Percentiles rank a stretch among this genome's conserved stretches.
Conservation (phyloP, 2,329 filamentous ascomycete species). For the Cladosporium phlei region DNA sequence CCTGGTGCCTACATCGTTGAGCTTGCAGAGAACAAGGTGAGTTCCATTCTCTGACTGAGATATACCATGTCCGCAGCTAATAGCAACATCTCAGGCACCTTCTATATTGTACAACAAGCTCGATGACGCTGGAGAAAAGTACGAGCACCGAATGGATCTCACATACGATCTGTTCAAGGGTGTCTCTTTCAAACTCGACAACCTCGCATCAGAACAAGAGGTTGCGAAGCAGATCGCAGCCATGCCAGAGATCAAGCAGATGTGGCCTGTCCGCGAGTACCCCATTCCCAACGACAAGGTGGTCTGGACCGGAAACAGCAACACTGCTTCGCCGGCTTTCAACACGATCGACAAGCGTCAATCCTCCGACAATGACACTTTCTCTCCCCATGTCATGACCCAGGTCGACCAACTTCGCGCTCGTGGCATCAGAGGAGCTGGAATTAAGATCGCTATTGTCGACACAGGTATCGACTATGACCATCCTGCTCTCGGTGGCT, state of each 20-base stretch:
- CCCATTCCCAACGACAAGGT: conserved; percentile 18
- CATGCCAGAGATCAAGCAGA: conserved; percentile 20
- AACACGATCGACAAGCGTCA: conserved; percentile 18
- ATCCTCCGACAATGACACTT: conserved; percentile 20
- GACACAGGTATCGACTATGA: conserved; percentile 53
- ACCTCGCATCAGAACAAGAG: conserved; percentile 18
- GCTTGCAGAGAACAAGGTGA: conserved; percentile 16
- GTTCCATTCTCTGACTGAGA: neutral
- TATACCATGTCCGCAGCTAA: neutral
- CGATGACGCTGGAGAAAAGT: conserved; percentile 15
- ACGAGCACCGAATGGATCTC: conserved; percentile 20
- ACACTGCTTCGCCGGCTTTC: conserved; percentile 7
- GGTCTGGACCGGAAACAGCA: conserved; percentile 17
- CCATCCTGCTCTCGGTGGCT: conserved; percentile 60
- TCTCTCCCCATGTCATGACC: conserved; percentile 32
- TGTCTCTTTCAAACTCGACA: conserved; percentile 21
- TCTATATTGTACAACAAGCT: conserved; percentile 14
- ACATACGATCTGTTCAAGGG: conserved; percentile 21
- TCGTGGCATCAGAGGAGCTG: conserved; percentile 44
- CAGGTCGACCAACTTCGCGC: conserved; percentile 37
- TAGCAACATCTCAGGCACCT: neutral
- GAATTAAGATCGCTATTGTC: conserved; percentile 42
- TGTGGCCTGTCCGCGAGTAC: conserved; percentile 23
- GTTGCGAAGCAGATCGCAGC: conserved; percentile 19
- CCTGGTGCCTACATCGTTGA: conserved; percentile 23